Base-by-base conservation (phyloP, 768 basidiomycete genomes). In the Pulveroboletus sp. region DNA sequence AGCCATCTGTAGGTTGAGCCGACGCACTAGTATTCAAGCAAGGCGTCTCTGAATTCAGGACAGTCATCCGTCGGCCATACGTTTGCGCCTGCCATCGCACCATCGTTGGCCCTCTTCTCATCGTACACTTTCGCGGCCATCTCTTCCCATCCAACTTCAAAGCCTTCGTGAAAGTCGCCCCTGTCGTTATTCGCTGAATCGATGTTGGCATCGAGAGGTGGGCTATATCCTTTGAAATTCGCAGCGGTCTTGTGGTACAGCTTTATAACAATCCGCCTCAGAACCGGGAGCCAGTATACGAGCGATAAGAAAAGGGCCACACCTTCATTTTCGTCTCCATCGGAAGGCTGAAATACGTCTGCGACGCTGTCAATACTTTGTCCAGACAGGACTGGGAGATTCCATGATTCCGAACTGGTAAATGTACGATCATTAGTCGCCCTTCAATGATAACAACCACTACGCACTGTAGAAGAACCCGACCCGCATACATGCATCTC, bases 81-180 rank as follows among this genome's bases (percentile, higher is more conserved):
- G 56, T 94, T 94, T 6, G 75, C 79, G 1, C 82, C 85, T 10
- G 77, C 69, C 82, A 90, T 85, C 5, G 69, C 72, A 12, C 85
- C 84, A 35, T 76, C 73, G 6, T 74, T 59, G 27, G 58, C 32
- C 50, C 64, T 56, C 39, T 67, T 59, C 42, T 63, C 56, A 50
- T 68, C 61, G 23, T 55, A 31, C 1, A 23, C 46, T 48, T 61
- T 61, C 8, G 58, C 48, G 11, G 70, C 58, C 0, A 77, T 60
- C 21, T 72, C 67, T 61, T 91, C 87, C 77, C 80, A 85, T 4
- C 90, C 90, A 48, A 95, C 75, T 57, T 94, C 87, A 64, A 94
- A 95, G 3, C 87, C 92, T 64, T 97, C 93, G 61, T 95, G 91
- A 45, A 94, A 67, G 62, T 97, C 94, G 1, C 93, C 92, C n/a